These are phyloP conservation scores for Trichophyton equinum DNA, from an alignment of 2,329 filamentous ascomycete genomes.

Conservation along the genomic window DNA sequence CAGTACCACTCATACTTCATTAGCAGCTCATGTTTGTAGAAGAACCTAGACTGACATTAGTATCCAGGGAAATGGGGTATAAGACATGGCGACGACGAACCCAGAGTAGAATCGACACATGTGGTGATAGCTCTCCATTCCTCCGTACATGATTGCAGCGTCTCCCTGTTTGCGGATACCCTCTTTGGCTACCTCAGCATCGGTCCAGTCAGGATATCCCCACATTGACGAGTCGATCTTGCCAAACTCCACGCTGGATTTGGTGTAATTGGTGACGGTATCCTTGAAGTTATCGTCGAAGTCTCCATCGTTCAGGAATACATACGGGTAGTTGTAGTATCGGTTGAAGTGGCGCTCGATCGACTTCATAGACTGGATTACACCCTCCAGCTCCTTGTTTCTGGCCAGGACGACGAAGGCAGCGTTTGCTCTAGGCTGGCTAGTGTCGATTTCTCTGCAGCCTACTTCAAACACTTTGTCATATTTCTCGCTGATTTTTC, in stretches of 20 bases:
- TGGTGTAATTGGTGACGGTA: slow-evolving; percentile 80
- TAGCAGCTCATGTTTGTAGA: slow-evolving; percentile 91
- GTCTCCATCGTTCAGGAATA: slow-evolving; percentile 94
- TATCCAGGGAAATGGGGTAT: background rate
- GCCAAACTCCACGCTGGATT: slow-evolving; percentile 76
- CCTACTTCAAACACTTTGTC: slow-evolving; percentile 93
- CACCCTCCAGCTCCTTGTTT: slow-evolving; percentile 92
- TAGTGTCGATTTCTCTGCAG: slow-evolving; percentile 63
- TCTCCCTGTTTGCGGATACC: slow-evolving; percentile 95
- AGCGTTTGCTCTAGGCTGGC: slow-evolving; percentile 73
- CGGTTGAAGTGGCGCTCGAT: slow-evolving; percentile 98
- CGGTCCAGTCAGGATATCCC: slow-evolving; percentile 95
- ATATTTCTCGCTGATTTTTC: slow-evolving; percentile 92
- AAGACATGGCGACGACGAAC: slow-evolving; percentile 38
- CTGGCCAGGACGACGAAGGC: slow-evolving; percentile 90
- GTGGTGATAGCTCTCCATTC: slow-evolving; percentile 95
- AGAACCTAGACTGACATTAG: slow-evolving; percentile 49
- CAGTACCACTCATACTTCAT: slow-evolving; percentile 99
- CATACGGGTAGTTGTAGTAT: slow-evolving; percentile 97
- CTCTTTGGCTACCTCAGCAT: slow-evolving; percentile 85
- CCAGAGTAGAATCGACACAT: slow-evolving; percentile 99
- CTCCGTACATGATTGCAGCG: slow-evolving; percentile 96
- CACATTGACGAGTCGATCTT: slow-evolving; percentile 84
- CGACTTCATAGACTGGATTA: slow-evolving; percentile 92
- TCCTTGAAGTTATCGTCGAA: slow-evolving; percentile 94